These are phyloP conservation scores for Talaromyces sp. DNA, from an alignment of 2,329 filamentous ascomycete genomes.

Conservation along the genomic window DNA sequence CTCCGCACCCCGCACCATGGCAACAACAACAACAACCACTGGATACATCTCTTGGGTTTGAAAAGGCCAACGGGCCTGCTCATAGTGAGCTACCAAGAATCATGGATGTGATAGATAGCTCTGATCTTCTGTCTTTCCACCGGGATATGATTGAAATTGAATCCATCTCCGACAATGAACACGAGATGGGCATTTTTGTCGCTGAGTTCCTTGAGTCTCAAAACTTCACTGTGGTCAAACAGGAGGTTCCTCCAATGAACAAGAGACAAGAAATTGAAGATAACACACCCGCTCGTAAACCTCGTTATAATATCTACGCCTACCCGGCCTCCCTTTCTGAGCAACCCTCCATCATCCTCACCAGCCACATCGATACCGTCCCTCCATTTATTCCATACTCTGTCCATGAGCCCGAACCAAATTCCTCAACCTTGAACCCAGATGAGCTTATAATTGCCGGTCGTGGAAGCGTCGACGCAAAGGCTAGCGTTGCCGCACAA, in stretches of 20 bases:
- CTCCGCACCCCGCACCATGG: constrained; percentile 32
- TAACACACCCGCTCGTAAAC: neutral
- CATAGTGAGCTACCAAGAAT: constrained; percentile 21
- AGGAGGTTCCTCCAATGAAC: constrained; percentile 39
- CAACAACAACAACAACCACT: constrained; percentile 27
- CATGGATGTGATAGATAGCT: constrained; percentile 43
- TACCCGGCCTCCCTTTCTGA: constrained; percentile 40
- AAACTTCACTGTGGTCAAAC: constrained; percentile 65
- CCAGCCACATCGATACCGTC: constrained; percentile 79
- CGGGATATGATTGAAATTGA: constrained; percentile 72
- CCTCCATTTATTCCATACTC: constrained; percentile 53
- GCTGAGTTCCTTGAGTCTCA: constrained; percentile 64
- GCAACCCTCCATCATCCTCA: constrained; percentile 43
- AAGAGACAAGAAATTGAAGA: constrained; percentile 11
- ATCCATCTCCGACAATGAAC: constrained; percentile 72
- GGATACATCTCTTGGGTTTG: constrained; percentile 5
- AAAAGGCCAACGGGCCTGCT: neutral
- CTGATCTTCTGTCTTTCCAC: constrained; percentile 70
- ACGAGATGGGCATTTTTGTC: constrained; percentile 69
- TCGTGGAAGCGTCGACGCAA: constrained; percentile 51
- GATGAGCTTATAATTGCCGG: constrained; percentile 45
- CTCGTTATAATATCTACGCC: constrained; percentile 76
- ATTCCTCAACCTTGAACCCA: constrained; percentile 9
- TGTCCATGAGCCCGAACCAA: constrained; percentile 49
- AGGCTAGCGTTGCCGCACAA: constrained; percentile 50